These are phyloP conservation scores for Solanum boliviense DNA, from an alignment of 257 asterid species.

Conservation along the genomic window DNA sequence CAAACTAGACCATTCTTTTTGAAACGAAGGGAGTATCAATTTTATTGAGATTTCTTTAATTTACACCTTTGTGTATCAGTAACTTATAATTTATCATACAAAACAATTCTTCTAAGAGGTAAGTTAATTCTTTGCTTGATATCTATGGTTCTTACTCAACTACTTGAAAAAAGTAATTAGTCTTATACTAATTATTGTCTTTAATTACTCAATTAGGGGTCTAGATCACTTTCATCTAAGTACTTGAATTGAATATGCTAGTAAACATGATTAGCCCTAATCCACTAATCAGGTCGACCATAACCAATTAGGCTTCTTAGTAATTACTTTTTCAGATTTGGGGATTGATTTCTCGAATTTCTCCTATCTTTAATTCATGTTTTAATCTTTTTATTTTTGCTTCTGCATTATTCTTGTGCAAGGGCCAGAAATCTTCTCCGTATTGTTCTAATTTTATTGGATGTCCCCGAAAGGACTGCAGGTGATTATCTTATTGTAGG, in stretches of 20 bases:
- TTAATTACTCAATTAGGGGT: not conserved
- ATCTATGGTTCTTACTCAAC: not conserved
- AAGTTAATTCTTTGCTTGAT: not conserved
- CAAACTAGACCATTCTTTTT: too few species aligned
- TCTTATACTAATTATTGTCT: not conserved
- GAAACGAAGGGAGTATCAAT: not conserved
- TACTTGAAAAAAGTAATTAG: not conserved
- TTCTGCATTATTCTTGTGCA: not conserved
- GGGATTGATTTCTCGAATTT: not conserved
- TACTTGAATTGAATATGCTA: not conserved
- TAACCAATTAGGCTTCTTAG: not conserved
- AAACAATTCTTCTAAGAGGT: not conserved
- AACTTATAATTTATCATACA: not conserved
- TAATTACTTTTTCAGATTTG: not conserved
- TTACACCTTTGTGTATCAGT: not conserved
- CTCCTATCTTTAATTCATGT: not conserved
- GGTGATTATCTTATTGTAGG: not conserved
- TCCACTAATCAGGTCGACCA: not conserved
- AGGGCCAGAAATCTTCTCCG: not conserved
- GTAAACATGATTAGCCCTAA: not conserved
- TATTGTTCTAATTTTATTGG: not conserved
- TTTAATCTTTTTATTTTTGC: not conserved
- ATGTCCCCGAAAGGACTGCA: not conserved
- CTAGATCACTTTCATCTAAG: not conserved
- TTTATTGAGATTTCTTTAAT: not conserved